Evolutionary conservation across 2,329 filamentous ascomycete species (phyloP).

Genomic region (Pseudopithomyces chartarum): DNA sequence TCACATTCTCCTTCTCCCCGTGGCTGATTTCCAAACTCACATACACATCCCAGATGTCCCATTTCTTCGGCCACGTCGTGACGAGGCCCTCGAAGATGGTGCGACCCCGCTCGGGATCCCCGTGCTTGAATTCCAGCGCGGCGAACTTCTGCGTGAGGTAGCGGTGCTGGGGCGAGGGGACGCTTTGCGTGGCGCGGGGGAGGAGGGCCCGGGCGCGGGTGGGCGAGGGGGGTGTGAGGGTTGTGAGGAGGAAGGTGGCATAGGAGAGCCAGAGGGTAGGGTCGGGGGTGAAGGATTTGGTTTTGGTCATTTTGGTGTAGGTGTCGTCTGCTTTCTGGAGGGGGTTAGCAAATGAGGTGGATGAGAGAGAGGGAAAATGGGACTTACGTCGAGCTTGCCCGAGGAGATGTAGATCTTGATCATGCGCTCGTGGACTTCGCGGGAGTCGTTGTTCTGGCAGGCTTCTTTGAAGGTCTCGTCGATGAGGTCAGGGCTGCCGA

Average conservation of each 20-base stretch:
- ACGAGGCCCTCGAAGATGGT: slow-evolving; percentile 93
- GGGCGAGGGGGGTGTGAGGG: slow-evolving; percentile 69
- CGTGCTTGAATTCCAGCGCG: slow-evolving; percentile 88
- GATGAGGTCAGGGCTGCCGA: slow-evolving; percentile 80
- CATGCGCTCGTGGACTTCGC: slow-evolving; percentile 86
- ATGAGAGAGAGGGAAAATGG: neutral
- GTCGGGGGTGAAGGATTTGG: slow-evolving; percentile 75
- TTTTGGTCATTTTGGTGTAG: slow-evolving; percentile 86
- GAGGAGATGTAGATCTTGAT: slow-evolving; percentile 95
- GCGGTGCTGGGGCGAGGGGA: slow-evolving; percentile 71
- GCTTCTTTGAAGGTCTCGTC: slow-evolving; percentile 90
- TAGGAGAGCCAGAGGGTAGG: slow-evolving; percentile 92
- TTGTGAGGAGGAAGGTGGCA: slow-evolving; percentile 87
- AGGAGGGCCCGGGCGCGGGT: slow-evolving; percentile 79
- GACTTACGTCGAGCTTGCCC: slow-evolving; percentile 76
- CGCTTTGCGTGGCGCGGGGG: slow-evolving; percentile 80
- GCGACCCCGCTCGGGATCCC: slow-evolving; percentile 86
- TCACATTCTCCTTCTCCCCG: slow-evolving; percentile 60
- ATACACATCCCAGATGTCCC: slow-evolving; percentile 91
- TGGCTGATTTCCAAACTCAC: slow-evolving; percentile 79
- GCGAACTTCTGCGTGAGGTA: slow-evolving; percentile 86
- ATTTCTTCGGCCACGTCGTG: slow-evolving; percentile 82
- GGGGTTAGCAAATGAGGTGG: slow-evolving; percentile 10
- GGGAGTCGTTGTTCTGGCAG: slow-evolving; percentile 89
- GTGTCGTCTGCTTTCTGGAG: slow-evolving; percentile 81